Conservation (phyloP, 768 basidiomycete genomes). For the Tulasnella sp. region DNA sequence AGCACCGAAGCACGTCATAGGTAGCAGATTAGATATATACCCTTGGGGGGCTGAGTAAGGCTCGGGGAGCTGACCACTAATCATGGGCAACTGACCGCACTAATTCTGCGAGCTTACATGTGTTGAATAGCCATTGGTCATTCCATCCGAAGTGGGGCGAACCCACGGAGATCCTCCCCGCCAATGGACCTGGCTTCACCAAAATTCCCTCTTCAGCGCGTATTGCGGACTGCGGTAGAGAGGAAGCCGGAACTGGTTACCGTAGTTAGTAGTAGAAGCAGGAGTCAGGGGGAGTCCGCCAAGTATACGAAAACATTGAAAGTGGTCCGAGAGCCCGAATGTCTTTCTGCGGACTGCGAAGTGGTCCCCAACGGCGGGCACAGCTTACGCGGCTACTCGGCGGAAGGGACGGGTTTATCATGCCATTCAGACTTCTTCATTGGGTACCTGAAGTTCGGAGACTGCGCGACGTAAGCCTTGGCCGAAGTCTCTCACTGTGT, state of each 20-base stretch:
- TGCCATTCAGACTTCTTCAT: background rate
- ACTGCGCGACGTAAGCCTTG: background rate
- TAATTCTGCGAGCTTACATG: background rate
- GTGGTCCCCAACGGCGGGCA: background rate
- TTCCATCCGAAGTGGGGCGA: background rate
- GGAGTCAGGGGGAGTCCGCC: background rate
- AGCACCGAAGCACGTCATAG: background rate
- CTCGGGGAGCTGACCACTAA: conserved; percentile 2
- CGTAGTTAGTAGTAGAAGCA: background rate
- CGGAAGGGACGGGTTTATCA: background rate
- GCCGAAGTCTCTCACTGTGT: background rate
- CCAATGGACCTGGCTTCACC: background rate
- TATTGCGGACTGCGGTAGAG: background rate
- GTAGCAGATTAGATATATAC: background rate
- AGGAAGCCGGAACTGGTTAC: background rate
- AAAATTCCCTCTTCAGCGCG: background rate
- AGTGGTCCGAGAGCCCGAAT: background rate
- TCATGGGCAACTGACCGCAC: conserved; percentile 3
- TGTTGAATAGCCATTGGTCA: conserved; percentile 2
- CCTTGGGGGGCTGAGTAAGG: background rate
- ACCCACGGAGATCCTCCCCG: background rate
- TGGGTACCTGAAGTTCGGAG: conserved; percentile 1
- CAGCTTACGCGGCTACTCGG: background rate
- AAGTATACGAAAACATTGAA: background rate
- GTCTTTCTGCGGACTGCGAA: background rate